A percentile compares a stretch with the other conserved stretches of the same genome.
phyloP scores from a whole-genome alignment of 495 filamentous ascomycete genomes.

The Bacidia rubella region DNA sequence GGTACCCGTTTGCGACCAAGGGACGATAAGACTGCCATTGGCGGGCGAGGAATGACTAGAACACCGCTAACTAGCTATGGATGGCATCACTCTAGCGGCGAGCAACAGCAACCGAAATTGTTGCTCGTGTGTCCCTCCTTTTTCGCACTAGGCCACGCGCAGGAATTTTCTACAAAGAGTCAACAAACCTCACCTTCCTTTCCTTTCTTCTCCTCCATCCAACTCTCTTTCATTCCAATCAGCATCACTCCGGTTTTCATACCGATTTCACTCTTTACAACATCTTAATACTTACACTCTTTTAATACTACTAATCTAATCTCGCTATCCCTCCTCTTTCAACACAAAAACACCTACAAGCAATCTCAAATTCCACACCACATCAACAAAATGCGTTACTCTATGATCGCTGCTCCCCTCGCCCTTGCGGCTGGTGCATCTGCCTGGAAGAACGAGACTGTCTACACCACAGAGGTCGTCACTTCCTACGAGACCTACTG shows the following conservation, averaged over 20 bases:
- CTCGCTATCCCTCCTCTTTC: slow-evolving; percentile 9
- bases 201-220: slow-evolving; percentile 4
- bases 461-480: slow-evolving; percentile 62
- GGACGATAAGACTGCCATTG: background rate
- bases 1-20: background rate
- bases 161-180: slow-evolving; percentile 4
- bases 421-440: slow-evolving; percentile 45
- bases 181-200: background rate
- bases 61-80: background rate
- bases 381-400: slow-evolving; percentile 61
- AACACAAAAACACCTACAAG: background rate
- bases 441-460: slow-evolving; percentile 32
- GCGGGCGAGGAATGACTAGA: background rate
- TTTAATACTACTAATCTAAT: slow-evolving; percentile 19
- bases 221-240: slow-evolving; percentile 4
- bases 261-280: slow-evolving; percentile 40
- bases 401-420: slow-evolving; percentile 47
- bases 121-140: background rate
- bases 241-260: slow-evolving; percentile 13
- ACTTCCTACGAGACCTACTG: slow-evolving; percentile 78
- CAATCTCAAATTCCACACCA: slow-evolving; percentile 18
- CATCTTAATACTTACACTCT: slow-evolving; percentile 12
- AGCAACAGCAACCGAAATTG: slow-evolving; percentile 1
- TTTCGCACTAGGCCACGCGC: background rate
- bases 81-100: background rate